These are phyloP conservation scores for Dichomitus squalens DNA, from an alignment of 1,284 basidiomycete genomes.

Conservation along the genomic window DNA sequence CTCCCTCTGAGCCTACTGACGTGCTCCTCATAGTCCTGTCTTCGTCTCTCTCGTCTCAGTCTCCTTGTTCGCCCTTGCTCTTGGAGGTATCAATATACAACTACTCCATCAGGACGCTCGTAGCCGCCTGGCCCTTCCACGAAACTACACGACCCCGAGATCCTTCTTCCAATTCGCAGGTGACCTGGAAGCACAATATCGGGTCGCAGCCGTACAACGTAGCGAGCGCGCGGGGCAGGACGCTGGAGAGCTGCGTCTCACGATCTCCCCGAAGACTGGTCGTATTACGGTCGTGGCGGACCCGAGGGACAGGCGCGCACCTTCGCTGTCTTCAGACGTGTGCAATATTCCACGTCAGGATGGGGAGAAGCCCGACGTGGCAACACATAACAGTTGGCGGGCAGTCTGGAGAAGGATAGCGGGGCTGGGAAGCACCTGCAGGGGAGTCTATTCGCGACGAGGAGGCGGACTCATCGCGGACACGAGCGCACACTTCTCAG, in stretches of 20 bases:
- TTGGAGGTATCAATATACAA: background rate
- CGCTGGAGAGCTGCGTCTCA: background rate
- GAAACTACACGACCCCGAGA: background rate
- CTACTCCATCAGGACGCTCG: background rate
- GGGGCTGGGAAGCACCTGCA: too few species aligned
- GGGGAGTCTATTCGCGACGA: too few species aligned
- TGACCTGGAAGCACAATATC: background rate
- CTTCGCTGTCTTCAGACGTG: too few species aligned
- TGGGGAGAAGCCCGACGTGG: too few species aligned
- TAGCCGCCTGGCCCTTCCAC: slow-evolving; percentile 48
- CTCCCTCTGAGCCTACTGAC: background rate
- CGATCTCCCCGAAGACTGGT: background rate
- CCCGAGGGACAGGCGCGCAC: background rate
- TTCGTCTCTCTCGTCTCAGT: background rate
- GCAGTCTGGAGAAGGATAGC: too few species aligned
- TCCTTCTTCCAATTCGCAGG: slow-evolving; percentile 36
- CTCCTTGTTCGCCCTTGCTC: background rate
- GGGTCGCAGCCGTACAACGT: background rate
- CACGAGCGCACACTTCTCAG: too few species aligned
- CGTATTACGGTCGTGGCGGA: background rate
- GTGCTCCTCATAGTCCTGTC: background rate
- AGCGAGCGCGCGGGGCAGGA: background rate
- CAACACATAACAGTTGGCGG: too few species aligned
- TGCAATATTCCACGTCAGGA: too few species aligned
- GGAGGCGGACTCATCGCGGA: too few species aligned